A percentile compares a stretch with the other conserved stretches of the same genome.
phyloP scores from a whole-genome alignment of 768 basidiomycete genomes.

The Leucosporidium creatinivorum region DNA sequence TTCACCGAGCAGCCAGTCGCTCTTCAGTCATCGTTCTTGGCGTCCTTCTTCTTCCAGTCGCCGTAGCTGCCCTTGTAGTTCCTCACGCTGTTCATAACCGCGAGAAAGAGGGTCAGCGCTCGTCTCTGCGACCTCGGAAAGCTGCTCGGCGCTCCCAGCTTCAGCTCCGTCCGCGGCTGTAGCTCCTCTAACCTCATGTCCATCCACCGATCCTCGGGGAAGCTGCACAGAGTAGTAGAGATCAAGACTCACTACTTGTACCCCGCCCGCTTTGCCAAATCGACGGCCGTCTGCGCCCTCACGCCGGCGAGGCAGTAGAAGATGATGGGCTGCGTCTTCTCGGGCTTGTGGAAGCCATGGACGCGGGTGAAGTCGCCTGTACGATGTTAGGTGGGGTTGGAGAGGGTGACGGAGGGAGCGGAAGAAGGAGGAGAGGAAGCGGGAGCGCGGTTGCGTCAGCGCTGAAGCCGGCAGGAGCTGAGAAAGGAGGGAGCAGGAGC shows the following conservation, averaged over 20 bases:
- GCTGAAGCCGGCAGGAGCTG: neutral
- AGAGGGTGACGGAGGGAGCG: neutral
- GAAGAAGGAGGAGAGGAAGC: neutral
- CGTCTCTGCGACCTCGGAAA: neutral
- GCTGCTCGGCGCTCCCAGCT: neutral
- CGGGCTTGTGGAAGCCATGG: conserved; percentile 69
- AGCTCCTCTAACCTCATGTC: too few relatives aligned
- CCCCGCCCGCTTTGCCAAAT: conserved; percentile 72
- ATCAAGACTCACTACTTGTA: conserved; percentile 65
- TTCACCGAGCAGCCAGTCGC: too few relatives aligned
- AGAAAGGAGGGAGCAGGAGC: neutral
- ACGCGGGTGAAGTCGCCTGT: conserved; percentile 55
- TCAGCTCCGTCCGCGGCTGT: too few relatives aligned
- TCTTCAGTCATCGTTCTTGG: conserved; percentile 29
- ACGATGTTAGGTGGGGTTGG: neutral
- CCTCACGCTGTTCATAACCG: conserved; percentile 42
- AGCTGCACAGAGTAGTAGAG: too few relatives aligned
- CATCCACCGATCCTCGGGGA: too few relatives aligned
- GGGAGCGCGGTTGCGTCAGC: neutral
- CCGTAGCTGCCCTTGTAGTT: conserved; percentile 86
- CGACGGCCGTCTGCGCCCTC: conserved; percentile 70
- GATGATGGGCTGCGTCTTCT: conserved; percentile 62
- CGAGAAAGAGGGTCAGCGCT: too few relatives aligned
- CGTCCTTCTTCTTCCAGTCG: conserved; percentile 59
- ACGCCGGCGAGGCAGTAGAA: conserved; percentile 89